Evolutionary conservation across 2,329 filamentous ascomycete genomes (phyloP).

Genomic region (Ustilaginoidea virens): DNA sequence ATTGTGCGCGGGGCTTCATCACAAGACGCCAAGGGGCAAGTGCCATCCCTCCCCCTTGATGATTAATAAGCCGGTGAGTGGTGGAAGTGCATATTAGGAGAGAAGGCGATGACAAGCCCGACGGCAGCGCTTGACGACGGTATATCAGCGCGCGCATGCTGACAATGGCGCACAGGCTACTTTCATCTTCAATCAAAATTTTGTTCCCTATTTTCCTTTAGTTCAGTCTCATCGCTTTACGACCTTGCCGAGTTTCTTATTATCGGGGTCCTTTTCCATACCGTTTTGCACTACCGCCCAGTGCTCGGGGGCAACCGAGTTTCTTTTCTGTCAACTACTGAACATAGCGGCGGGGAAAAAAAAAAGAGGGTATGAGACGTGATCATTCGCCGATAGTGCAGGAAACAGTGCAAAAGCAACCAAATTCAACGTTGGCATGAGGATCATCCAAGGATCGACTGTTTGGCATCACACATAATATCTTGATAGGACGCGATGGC

Average conservation of each 20-base stretch:
- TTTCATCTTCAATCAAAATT: too few relatives aligned
- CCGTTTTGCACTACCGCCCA: too few relatives aligned
- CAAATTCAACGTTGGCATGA: not conserved
- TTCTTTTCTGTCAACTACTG: conserved; percentile 4
- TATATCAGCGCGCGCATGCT: conserved; percentile 1
- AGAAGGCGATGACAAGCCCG: not conserved
- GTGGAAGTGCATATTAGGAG: conserved; percentile 1
- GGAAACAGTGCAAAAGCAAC: too few relatives aligned
- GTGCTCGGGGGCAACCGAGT: conserved; percentile 1
- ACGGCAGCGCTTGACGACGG: too few relatives aligned
- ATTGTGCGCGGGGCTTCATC: too few relatives aligned
- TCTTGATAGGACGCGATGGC: conserved; percentile 27
- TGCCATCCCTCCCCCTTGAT: not conserved
- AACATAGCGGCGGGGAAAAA: too few relatives aligned
- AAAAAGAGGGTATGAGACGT: not conserved
- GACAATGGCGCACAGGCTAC: not conserved
- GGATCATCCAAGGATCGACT: not conserved
- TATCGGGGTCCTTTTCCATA: not conserved
- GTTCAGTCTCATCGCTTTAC: too few relatives aligned
- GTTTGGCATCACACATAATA: conserved; percentile 1
- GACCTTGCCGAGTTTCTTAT: conserved; percentile 1
- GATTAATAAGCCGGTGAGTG: conserved; percentile 3
- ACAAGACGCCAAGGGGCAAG: too few relatives aligned
- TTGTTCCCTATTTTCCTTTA: too few relatives aligned
- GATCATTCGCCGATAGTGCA: too few relatives aligned